Conservation (phyloP, 305 asterid genomes). For the Fraxinus baroniana region DNA sequence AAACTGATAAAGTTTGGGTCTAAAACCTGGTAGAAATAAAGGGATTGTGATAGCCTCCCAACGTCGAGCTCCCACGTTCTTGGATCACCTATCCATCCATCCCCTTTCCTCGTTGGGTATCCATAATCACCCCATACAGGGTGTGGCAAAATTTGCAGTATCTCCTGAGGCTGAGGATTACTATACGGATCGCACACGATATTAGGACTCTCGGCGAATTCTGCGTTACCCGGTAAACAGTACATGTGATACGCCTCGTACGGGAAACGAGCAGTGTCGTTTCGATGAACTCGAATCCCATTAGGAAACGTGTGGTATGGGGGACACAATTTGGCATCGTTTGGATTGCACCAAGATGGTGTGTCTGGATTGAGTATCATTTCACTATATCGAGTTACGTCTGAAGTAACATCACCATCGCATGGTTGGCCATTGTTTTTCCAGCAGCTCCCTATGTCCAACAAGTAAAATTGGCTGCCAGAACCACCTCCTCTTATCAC, state of each 20-base stretch:
- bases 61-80: conserved; percentile 70
- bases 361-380: conserved; percentile 67
- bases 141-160: conserved; percentile 66
- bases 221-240: conserved; percentile 60
- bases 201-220: conserved; percentile 45
- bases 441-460: conserved; percentile 87
- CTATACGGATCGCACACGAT: conserved; percentile 62
- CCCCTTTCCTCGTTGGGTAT: conserved; percentile 56
- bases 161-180: conserved; percentile 82
- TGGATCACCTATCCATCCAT: conserved; percentile 74
- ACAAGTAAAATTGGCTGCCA: conserved; percentile 62
- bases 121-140: conserved; percentile 73
- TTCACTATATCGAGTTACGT: conserved; percentile 68
- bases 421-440: conserved; percentile 69
- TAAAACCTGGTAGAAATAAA: conserved; percentile 63
- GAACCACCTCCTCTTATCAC: conserved; percentile 64
- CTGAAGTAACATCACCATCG: conserved; percentile 64
- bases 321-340: conserved; percentile 50
- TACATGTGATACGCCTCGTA: conserved; percentile 67
- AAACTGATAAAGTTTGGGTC: not conserved
- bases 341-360: conserved; percentile 51
- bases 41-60: conserved; percentile 58
- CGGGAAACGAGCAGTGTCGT: conserved; percentile 43
- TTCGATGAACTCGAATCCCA: conserved; percentile 58
- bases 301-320: conserved; percentile 62